These are phyloP conservation scores for Lachancea nothofagi DNA, from an alignment of 805 yeast genomes.

Conservation along the genomic window DNA sequence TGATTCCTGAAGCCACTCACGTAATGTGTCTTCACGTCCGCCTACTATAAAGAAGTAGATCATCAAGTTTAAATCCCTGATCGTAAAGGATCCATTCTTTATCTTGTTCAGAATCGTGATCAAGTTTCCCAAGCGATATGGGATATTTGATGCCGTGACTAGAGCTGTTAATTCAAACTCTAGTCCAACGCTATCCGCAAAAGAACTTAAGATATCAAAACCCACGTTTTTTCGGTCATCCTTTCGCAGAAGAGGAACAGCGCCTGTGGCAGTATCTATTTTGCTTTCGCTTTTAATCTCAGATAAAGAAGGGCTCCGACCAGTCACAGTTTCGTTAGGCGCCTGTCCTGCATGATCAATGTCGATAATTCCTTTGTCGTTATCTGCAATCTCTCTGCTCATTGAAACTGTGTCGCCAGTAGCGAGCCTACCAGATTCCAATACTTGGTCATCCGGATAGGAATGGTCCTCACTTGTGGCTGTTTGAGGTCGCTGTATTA, in stretches of 20 bases:
- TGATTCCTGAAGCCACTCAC: constrained; percentile 23
- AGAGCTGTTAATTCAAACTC: constrained; percentile 6
- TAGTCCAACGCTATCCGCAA: not conserved
- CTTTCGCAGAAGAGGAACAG: not conserved
- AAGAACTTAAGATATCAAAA: not conserved
- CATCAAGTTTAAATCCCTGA: constrained; percentile 24
- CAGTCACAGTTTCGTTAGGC: no score
- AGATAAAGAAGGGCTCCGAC: no score
- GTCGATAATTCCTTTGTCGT: no score
- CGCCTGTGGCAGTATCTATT: no score
- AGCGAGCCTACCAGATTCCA: not conserved
- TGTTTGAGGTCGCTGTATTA: constrained; percentile 14
- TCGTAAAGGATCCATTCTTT: constrained; percentile 26
- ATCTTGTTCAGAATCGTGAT: constrained; percentile 21
- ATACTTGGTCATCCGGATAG: not conserved
- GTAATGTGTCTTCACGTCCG: constrained; percentile 6
- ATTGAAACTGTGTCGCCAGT: not conserved
- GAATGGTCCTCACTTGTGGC: not conserved
- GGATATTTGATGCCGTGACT: not conserved
- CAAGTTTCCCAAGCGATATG: constrained; percentile 16
- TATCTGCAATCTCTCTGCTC: no score
- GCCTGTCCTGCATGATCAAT: no score
- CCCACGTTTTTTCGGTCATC: not conserved
- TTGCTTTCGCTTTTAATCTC: no score
- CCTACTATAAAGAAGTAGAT: constrained; percentile 17